Evolutionary conservation across 768 basidiomycete genomes (phyloP), one percentile per base, ranked within the genome.

Genomic region (Mrakia frigida): DNA sequence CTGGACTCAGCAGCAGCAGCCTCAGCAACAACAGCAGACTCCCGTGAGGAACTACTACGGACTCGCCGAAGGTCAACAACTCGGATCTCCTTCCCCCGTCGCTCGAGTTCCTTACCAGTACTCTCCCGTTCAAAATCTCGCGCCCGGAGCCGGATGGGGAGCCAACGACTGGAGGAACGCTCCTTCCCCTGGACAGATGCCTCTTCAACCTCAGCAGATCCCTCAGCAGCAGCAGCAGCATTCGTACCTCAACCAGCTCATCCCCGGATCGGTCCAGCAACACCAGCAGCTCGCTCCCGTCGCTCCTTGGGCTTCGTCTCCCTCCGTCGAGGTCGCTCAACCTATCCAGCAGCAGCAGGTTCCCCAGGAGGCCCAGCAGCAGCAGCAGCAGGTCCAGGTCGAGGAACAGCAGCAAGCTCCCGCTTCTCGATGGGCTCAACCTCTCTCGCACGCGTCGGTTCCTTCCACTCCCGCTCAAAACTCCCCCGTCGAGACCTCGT

Each of bases 361-460:
- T 50, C 60, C 35, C 23, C 50, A 60, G 70, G 25, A 25, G 52
- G 28, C 74, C 52, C 67, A 76, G 23, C 77, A 72, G 35, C 70
- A 59, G 21, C 76, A 77, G 53, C 72, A 79, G 31, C 74, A 77
- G 59, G 74, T 73, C 28, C 76, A 70, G 67, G 77, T 74, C 7
- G 68, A 79, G 50, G 79, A 80, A 31, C 81, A 77, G 63, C 80
- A 79, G 23, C 81, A 80, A 74, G 77, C 74, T 63, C 70, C 73
- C 61, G 77, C 60, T 28, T 60, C 73, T 21, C 73, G 65, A 31
- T 76, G 76, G 76, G 59, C 67, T 37, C 76, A 69, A 39, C 67
- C 68, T 35, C 67, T 70, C 46, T 73, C 63, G 6, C 76, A 77
- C 35, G 69, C 74, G 52, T 70, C 79, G 13, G 41, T 61, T 25